Conservation (phyloP, 495 filamentous ascomycete genomes). For the Talaromyces thailandensis region DNA sequence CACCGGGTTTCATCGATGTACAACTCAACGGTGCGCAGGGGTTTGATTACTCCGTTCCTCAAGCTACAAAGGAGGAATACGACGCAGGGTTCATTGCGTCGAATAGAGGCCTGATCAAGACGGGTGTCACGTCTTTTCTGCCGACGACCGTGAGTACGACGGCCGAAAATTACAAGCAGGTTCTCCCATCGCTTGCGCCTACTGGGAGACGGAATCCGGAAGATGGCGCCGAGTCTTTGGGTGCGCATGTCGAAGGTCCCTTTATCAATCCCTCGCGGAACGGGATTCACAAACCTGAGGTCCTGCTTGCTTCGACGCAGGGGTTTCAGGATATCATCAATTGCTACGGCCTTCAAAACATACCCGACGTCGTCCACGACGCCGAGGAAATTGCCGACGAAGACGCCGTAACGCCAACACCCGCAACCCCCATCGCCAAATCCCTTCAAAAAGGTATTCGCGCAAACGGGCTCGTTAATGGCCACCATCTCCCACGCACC, state of each 20-base stretch:
- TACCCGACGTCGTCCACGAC: conserved; percentile 16
- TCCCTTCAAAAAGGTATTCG: not conserved
- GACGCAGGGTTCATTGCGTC: conserved; percentile 54
- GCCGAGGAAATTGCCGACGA: not conserved
- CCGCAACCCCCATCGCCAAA: not conserved
- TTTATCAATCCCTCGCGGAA: conserved; percentile 66
- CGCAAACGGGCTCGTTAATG: conserved; percentile 1
- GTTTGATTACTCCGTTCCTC: conserved; percentile 74
- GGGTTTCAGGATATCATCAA: conserved; percentile 47
- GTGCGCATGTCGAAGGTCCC: conserved; percentile 78
- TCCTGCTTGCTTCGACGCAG: conserved; percentile 44
- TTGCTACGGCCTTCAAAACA: conserved; percentile 61
- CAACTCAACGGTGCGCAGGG: conserved; percentile 82
- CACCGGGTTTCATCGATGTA: conserved; percentile 76
- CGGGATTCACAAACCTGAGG: conserved; percentile 60
- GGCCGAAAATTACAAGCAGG: conserved; percentile 61
- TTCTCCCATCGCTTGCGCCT: conserved; percentile 64
- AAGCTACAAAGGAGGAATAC: conserved; percentile 53
- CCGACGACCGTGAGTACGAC: conserved; percentile 64
- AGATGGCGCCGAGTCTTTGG: conserved; percentile 70
- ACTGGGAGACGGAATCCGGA: conserved; percentile 40
- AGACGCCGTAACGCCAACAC: conserved; percentile 4
- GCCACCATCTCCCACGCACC: not conserved
- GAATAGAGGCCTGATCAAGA: conserved; percentile 58
- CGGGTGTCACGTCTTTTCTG: conserved; percentile 77